Conservation (phyloP, 345 rosid genomes). For the Acer negundo region DNA sequence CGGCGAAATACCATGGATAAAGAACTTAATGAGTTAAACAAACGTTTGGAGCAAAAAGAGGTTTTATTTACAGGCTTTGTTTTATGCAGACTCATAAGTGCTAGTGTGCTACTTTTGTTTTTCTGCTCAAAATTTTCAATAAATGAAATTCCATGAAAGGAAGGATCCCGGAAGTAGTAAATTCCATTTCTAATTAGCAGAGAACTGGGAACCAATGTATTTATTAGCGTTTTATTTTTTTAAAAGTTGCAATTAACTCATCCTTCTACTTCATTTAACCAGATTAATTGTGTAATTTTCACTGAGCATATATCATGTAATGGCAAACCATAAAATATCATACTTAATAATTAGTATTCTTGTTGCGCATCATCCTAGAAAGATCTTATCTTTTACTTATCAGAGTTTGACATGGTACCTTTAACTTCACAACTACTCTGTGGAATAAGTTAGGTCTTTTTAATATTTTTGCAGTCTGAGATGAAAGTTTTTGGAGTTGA, state of each 20-base stretch:
- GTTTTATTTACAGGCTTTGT: constrained; percentile 30
- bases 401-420: neutral
- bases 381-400: neutral
- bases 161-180: neutral
- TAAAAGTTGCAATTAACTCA: neutral
- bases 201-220: neutral
- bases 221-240: neutral
- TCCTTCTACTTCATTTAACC: neutral
- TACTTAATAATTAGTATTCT: neutral
- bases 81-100: constrained; percentile 1
- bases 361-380: neutral
- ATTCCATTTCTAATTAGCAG: neutral
- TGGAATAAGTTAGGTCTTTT: constrained; percentile 12
- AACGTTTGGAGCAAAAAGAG: constrained; percentile 93
- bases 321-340: neutral
- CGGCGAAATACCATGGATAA: constrained; percentile 77
- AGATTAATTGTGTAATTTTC: neutral
- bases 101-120: neutral
- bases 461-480: constrained; percentile 57
- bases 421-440: neutral
- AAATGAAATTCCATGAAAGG: neutral
- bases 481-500: constrained; percentile 62
- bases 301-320: neutral
- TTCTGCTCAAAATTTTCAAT: neutral
- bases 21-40: constrained; percentile 79